A percentile compares a stretch with the other conserved stretches of the same genome.
phyloP scores from a whole-genome alignment of 1,284 basidiomycete species.

The Taiwanofungus camphoratus region DNA sequence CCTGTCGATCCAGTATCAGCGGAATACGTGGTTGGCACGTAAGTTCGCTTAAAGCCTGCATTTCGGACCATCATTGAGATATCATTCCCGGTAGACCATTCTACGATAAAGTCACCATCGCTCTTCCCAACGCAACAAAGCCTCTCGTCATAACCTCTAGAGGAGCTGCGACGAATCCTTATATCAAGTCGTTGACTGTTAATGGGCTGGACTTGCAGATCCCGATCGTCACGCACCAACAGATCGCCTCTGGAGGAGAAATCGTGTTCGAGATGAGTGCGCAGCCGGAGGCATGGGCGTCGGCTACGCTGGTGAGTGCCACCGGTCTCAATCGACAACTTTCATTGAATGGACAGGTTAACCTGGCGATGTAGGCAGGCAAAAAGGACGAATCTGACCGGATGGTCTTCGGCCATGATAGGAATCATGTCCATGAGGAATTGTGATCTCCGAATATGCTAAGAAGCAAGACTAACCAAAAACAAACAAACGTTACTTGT shows the following conservation, averaged over 20 bases:
- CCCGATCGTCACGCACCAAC: constrained; percentile 51
- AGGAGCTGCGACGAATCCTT: constrained; percentile 51
- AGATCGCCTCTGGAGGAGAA: constrained; percentile 50
- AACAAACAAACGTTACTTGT: background rate
- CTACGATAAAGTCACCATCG: constrained; percentile 58
- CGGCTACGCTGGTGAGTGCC: constrained; percentile 18
- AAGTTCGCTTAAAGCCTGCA: constrained; percentile 11
- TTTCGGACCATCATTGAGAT: background rate
- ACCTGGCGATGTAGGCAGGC: background rate
- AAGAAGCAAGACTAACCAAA: background rate
- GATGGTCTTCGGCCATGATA: background rate
- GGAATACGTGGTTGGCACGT: constrained; percentile 72
- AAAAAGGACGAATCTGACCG: background rate
- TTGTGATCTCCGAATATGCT: background rate
- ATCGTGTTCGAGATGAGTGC: constrained; percentile 65
- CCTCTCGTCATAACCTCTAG: constrained; percentile 45
- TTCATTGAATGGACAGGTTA: background rate
- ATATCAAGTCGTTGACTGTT: constrained; percentile 51
- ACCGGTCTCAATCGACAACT: background rate
- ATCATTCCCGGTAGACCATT: constrained; percentile 42
- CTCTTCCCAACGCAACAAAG: constrained; percentile 38
- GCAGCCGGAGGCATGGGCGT: constrained; percentile 31
- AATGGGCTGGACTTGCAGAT: constrained; percentile 38
- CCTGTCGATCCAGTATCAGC: constrained; percentile 78
- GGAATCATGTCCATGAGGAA: background rate